Evolutionary conservation across 2,329 filamentous ascomycete species (phyloP).

Genomic region (Talaromyces amestolkiae): DNA sequence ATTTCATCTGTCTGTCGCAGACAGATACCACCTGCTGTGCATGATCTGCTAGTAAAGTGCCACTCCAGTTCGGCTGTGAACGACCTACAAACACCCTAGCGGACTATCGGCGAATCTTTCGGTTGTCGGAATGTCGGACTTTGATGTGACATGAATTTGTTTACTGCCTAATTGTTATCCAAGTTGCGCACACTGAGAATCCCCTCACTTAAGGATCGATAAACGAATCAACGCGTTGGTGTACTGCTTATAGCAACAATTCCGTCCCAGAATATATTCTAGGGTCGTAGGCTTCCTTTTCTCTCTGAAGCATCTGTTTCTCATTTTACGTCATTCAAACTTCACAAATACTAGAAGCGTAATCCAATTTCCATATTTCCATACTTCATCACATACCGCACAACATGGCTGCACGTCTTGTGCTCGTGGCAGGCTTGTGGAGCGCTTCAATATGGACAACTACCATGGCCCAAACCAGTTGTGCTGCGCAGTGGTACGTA

Average conservation of each 20-base stretch:
- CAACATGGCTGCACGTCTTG: slow-evolving; percentile 5
- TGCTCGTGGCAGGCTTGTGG: not conserved
- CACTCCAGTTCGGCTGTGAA: not conserved
- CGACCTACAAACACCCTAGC: not conserved
- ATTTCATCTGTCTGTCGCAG: not conserved
- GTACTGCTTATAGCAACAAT: not conserved
- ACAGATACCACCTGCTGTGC: not conserved
- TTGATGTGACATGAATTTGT: not conserved
- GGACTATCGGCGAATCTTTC: slow-evolving; percentile 8
- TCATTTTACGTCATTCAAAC: not conserved
- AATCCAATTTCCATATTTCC: not conserved
- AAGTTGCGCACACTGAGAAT: too few relatives aligned
- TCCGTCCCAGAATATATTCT: not conserved
- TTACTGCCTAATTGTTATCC: not conserved
- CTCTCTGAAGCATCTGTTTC: not conserved
- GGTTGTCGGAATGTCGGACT: slow-evolving; percentile 6
- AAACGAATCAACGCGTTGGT: not conserved
- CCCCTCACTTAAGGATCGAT: not conserved
- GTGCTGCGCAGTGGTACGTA: slow-evolving; percentile 1
- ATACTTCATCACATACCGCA: not conserved
- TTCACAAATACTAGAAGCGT: not conserved
- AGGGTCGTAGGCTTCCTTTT: not conserved
- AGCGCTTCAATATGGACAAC: not conserved
- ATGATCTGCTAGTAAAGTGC: not conserved
- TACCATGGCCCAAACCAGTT: not conserved